These are phyloP conservation scores for Sherardia arvensis DNA, from an alignment of 257 asterid species.

Conservation along the genomic window DNA sequence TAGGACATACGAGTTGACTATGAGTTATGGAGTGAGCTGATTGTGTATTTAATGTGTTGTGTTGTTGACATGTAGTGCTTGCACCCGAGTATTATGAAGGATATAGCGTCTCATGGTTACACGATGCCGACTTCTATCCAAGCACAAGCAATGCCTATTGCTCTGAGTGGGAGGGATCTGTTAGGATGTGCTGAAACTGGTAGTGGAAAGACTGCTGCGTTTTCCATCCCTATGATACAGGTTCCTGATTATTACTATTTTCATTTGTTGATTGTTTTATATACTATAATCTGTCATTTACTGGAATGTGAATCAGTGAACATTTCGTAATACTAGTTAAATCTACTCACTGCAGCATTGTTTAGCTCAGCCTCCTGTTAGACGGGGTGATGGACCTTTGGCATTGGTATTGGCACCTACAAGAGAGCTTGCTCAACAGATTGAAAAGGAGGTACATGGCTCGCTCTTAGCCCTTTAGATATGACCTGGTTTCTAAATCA, in stretches of 20 bases:
- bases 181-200: constrained; percentile 96
- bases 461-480: constrained; percentile 4
- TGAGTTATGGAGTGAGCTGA: background rate
- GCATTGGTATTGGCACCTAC: constrained; percentile 88
- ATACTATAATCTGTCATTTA: background rate
- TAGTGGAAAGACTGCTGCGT: constrained; percentile 88
- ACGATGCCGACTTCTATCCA: constrained; percentile 81
- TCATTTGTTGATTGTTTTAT: constrained; percentile 6
- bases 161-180: constrained; percentile 81
- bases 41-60: constrained; percentile 5
- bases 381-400: constrained; percentile 89
- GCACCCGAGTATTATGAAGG: constrained; percentile 61
- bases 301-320: background rate
- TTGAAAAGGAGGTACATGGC: constrained; percentile 67
- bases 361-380: constrained; percentile 63
- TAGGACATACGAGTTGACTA: constrained; percentile 4
- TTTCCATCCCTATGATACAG: constrained; percentile 84
- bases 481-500: background rate
- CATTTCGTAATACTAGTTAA: background rate
- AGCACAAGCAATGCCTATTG: constrained; percentile 91
- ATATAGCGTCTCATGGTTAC: constrained; percentile 71
- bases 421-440: constrained; percentile 92
- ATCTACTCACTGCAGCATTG: constrained; percentile 48
- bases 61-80: constrained; percentile 42
- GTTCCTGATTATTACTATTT: constrained; percentile 22